phyloP scores from a whole-genome alignment of 768 basidiomycete genomes.

The Pholiota microspora region DNA sequence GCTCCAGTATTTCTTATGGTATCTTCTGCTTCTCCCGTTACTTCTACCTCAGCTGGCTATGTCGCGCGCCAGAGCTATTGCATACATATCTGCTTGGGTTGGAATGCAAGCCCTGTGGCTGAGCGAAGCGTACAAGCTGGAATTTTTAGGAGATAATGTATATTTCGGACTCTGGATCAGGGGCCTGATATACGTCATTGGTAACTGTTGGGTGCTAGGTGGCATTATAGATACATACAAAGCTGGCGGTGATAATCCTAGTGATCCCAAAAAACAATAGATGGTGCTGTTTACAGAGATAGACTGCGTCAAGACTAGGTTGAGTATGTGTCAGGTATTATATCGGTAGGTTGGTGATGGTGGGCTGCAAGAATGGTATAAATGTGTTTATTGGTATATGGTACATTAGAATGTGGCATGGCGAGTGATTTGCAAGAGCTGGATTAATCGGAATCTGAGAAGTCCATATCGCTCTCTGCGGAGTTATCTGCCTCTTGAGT shows the following conservation, averaged over 20 bases:
- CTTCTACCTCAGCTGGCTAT: constrained; percentile 68
- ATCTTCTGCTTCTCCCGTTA: constrained; percentile 83
- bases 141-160: constrained; percentile 78
- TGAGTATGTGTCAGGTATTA: neutral
- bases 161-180: constrained; percentile 78
- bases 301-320: neutral
- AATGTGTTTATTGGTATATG: neutral
- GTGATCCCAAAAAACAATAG: neutral
- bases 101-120: constrained; percentile 87
- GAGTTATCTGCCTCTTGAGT: constrained; percentile 17
- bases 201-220: constrained; percentile 79
- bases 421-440: neutral
- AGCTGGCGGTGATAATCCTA: neutral
- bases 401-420: neutral
- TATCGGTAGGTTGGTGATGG: neutral
- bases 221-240: constrained; percentile 37
- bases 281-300: neutral
- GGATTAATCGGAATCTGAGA: constrained; percentile 31
- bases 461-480: constrained; percentile 33
- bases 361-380: neutral
- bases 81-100: constrained; percentile 62
- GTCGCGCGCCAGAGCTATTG: constrained; percentile 36
- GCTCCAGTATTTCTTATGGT: constrained; percentile 94
- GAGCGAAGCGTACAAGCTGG: constrained; percentile 84
- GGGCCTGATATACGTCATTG: constrained; percentile 68